Base-by-base conservation (phyloP, 768 basidiomycete genomes). In the Kwoniella sp. region DNA sequence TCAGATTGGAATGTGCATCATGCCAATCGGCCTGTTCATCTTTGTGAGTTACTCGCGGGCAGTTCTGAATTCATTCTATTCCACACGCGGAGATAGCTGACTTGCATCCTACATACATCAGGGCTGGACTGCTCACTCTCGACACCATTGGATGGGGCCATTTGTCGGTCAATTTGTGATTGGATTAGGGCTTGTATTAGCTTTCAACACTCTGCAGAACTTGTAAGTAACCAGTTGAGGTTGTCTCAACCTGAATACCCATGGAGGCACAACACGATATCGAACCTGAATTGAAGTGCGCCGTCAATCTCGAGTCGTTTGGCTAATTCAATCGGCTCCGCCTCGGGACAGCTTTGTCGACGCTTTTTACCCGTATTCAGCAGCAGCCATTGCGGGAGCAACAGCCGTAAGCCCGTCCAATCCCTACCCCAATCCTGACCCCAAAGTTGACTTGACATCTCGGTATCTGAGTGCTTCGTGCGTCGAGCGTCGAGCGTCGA, bases 331-430 rank as follows among this genome's bases (percentile, higher is more conserved):
- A 17, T n/a, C 7, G 48, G 15, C 24, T 8, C 10, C 15, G 15
- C 22, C 48, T 6, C 9, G 5, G 48, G 9, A 29, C 46, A 75
- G 73, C 56, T 50, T 77, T n/a, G 76, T 77, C 1, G 76, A 77
- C 47, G 72, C 72, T 37, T 77, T 77, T 64, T 73, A 69, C 58
- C 76, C 76, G n/a, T 77, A 71, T 37, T 77, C 76, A 7, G 76
- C 76, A 25, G 72, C 76, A 2, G 74, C 61, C 3, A 63, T 77
- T 5, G 76, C 76, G 10, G 64, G 63, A 15, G 76, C 76, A 1
- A 77, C 73, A 49, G 70, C 68, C 2, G 71, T 77, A 29, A 72
- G 73, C 13, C n/a, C n/a, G n/a, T n/a, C 60, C 56, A 22, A 47
- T 6, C 13, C 33, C 13, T 33, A 13, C 33, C 13, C 6, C 13